Percentiles rank a stretch among this genome's conserved stretches.
phyloP scores from a whole-genome alignment of 306 rosid genomes.

The Vigna mungo region DNA sequence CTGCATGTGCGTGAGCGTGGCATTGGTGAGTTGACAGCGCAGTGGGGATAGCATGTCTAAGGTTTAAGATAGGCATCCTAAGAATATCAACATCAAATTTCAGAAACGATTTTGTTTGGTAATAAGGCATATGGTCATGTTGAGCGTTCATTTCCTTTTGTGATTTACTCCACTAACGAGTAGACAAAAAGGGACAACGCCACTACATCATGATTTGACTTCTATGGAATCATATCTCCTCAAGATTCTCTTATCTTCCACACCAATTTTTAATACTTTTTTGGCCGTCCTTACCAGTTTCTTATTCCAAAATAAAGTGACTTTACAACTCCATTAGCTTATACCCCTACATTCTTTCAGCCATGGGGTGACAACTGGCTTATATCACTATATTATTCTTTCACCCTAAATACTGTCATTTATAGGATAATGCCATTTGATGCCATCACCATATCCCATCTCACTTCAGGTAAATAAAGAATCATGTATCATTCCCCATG shows the following conservation, averaged over 20 bases:
- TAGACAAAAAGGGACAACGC: conserved; percentile 42
- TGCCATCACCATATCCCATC: neutral
- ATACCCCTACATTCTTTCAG: conserved; percentile 1
- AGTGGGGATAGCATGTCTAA: conserved; percentile 36
- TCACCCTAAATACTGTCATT: neutral
- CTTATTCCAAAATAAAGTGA: conserved; percentile 32
- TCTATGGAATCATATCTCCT: conserved; percentile 63
- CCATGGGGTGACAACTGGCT: conserved; percentile 17
- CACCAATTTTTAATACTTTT: conserved; percentile 14
- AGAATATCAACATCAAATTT: conserved; percentile 32
- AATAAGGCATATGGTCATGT: conserved; percentile 14
- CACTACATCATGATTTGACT: conserved; percentile 54
- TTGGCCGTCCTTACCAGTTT: conserved; percentile 45
- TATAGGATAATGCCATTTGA: conserved; percentile 3
- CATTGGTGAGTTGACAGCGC: conserved; percentile 42
- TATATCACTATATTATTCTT: neutral
- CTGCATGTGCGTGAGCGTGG: neutral
- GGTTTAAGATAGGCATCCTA: conserved; percentile 32
- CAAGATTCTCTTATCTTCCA: conserved; percentile 45
- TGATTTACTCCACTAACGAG: conserved; percentile 37
- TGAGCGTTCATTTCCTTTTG: conserved; percentile 31
- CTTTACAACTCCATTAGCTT: conserved; percentile 45
- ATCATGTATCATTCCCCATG: neutral
- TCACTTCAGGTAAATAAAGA: neutral
- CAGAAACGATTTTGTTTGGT: conserved; percentile 22